Percentiles rank a stretch among this genome's conserved stretches.
These are phyloP conservation scores for Lodderomyces orthopsilosis DNA, from an alignment of 1,139 yeast species.

Conservation along the genomic window DNA sequence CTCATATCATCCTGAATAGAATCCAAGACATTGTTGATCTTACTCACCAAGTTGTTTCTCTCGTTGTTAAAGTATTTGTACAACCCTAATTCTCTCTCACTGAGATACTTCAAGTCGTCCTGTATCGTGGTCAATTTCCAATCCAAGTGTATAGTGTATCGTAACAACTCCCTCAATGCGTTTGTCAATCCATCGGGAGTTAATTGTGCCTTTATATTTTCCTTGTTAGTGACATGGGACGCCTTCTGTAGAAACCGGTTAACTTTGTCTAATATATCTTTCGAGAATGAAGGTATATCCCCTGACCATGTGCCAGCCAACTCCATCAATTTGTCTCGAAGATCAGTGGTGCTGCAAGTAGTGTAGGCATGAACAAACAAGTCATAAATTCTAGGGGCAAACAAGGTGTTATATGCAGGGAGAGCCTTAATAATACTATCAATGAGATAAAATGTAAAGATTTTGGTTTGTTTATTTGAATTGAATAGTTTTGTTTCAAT, in stretches of 20 bases:
- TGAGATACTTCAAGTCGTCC: slow-evolving; percentile 1
- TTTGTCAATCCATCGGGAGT: slow-evolving; percentile 1
- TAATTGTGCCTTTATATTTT: background rate
- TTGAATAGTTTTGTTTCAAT: slow-evolving; percentile 34
- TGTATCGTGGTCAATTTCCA: slow-evolving; percentile 6
- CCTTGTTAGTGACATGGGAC: slow-evolving; percentile 20
- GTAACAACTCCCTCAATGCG: background rate
- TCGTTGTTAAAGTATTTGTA: slow-evolving; percentile 6
- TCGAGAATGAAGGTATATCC: slow-evolving; percentile 36
- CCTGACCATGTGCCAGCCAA: slow-evolving; percentile 42
- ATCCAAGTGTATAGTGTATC: background rate
- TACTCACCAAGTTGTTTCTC: slow-evolving; percentile 31
- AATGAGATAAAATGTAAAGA: slow-evolving; percentile 37
- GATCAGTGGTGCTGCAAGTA: slow-evolving; percentile 38
- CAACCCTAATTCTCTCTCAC: background rate
- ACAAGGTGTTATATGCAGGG: slow-evolving; percentile 38
- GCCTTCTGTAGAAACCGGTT: slow-evolving; percentile 43
- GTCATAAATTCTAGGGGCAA: slow-evolving; percentile 32
- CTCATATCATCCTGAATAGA: slow-evolving; percentile 21
- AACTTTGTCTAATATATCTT: slow-evolving; percentile 27
- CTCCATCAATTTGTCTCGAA: slow-evolving; percentile 18
- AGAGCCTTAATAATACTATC: slow-evolving; percentile 29
- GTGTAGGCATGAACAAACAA: slow-evolving; percentile 39
- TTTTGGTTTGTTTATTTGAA: slow-evolving; percentile 40
- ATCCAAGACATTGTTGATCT: slow-evolving; percentile 35